Base-by-base conservation (phyloP, 345 rosid species). In the Microcos paniculata region DNA sequence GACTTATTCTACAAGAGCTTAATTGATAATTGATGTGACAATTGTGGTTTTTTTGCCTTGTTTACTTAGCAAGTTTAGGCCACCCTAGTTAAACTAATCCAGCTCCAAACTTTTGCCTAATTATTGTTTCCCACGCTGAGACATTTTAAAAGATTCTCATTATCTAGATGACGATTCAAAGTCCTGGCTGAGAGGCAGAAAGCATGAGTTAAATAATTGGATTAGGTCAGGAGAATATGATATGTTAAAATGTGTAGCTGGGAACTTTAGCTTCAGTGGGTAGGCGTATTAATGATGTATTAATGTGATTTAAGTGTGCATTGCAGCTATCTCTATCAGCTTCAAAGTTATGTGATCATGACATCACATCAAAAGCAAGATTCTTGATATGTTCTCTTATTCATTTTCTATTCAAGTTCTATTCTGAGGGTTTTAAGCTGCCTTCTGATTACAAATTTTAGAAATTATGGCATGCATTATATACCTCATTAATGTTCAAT, bases 281-380 rank as follows among this genome's bases (percentile, higher is more conserved):
- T 33, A 33, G n/a, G 3, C 30, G 23, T 1, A 0, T 43, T n/a
- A 53, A 28, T 66, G 23, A 23, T 26, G 38, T 18, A 8, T 53
- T 71, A n/a, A 28, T 28, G 8, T 64, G 15, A n/a, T 68, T 76
- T 15, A 38, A 67, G 70, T 80, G 38, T 74, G 35, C 68, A 19
- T 38, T 85, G 86, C 90, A 92, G 98, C 71, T 94, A 76, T 80
- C 92, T 70, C 66, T 91, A 67, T 92, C 96, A 11, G 97, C 92
- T 67, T 85, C 90, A 30, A 89, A 89, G 62, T 86, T 94, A 76
- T 75, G 79, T 30, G 94, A 94, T 82, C 89, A 86, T 57, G 98
- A 94, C 77, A 58, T 91, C 74, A 73, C 87, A 58, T 94, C 98
- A 62, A 94, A 92, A 92, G 98, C 91, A 74, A 38, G 76, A 43